A percentile compares a stretch with the other conserved stretches of the same genome.
These are phyloP conservation scores for Calophaca sinica DNA, from an alignment of 306 rosid genomes.

Conservation along the genomic window DNA sequence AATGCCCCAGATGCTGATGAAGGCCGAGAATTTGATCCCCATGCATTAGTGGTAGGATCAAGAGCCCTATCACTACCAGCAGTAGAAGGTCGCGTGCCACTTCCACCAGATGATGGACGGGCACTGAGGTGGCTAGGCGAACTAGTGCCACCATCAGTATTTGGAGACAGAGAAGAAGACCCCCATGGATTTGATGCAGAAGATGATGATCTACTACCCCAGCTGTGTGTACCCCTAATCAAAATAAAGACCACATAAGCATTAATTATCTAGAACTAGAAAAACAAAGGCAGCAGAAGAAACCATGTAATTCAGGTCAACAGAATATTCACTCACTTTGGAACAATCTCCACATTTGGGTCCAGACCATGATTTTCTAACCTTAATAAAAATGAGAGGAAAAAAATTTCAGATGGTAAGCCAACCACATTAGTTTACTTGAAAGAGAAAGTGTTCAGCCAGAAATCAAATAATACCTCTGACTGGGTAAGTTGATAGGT, in stretches of 20 bases:
- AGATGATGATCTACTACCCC: conserved; percentile 94
- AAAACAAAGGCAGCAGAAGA: conserved; percentile 26
- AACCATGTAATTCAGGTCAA: conserved; percentile 17
- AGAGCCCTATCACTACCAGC: conserved; percentile 87
- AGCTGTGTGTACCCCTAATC: conserved; percentile 87
- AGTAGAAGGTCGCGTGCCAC: conserved; percentile 94
- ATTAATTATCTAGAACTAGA: conserved; percentile 26
- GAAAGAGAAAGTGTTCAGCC: conserved; percentile 22
- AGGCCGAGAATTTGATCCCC: conserved; percentile 94
- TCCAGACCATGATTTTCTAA: conserved; percentile 93
- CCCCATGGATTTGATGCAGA: conserved; percentile 93
- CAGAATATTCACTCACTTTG: conserved; percentile 72
- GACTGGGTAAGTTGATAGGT: conserved; percentile 95
- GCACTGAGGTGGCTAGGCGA: conserved; percentile 87
- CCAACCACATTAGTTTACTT: conserved; percentile 29
- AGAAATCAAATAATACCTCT: conserved; percentile 73
- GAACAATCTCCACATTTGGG: conserved; percentile 96
- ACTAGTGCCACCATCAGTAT: conserved; percentile 72
- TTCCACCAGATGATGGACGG: conserved; percentile 91
- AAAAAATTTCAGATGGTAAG: conserved; percentile 49
- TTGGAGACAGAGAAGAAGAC: conserved; percentile 81
- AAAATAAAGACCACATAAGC: conserved; percentile 36
- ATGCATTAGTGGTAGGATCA: conserved; percentile 63
- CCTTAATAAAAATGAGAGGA: conserved; percentile 62
- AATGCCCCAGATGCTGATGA: conserved; percentile 90